phyloP scores from a whole-genome alignment of 2,329 filamentous ascomycete species.

The Epicoccum sorghinum region DNA sequence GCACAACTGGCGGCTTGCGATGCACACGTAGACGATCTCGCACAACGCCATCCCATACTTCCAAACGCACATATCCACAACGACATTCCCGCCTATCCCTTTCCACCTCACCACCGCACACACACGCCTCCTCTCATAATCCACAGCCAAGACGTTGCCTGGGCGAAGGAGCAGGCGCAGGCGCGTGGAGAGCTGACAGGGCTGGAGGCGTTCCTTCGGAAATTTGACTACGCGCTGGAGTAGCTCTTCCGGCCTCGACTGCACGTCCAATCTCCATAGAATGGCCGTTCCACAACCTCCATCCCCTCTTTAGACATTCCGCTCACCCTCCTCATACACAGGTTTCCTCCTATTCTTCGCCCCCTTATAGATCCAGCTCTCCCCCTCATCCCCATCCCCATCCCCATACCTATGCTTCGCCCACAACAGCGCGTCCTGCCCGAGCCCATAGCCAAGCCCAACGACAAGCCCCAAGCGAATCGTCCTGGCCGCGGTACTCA shows the following conservation, averaged over 20 bases:
- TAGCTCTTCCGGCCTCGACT: conserved; percentile 5
- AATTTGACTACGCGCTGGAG: conserved; percentile 26
- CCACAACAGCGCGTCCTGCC: conserved; percentile 76
- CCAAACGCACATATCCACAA: too few relatives aligned
- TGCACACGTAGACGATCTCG: too few relatives aligned
- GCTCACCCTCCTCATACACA: neutral
- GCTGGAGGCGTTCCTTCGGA: conserved; percentile 38
- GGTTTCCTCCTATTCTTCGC: conserved; percentile 39
- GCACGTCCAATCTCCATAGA: neutral
- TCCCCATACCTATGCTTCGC: conserved; percentile 52
- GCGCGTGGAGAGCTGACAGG: conserved; percentile 30
- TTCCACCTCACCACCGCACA: too few relatives aligned
- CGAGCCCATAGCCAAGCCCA: conserved; percentile 78
- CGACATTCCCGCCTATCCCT: too few relatives aligned
- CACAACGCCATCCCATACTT: too few relatives aligned
- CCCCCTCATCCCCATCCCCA: conserved; percentile 23
- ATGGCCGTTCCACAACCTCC: neutral
- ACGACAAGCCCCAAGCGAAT: conserved; percentile 80
- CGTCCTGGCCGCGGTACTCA: conserved; percentile 66
- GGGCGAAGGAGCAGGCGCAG: conserved; percentile 34
- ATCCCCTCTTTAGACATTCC: neutral
- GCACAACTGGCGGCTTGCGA: too few relatives aligned
- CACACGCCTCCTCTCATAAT: too few relatives aligned
- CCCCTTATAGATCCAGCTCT: conserved; percentile 52
- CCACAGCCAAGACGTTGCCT: conserved; percentile 23